Conservation (phyloP, 495 filamentous ascomycete genomes). For the Pseudomonodictys pantanalensis region DNA sequence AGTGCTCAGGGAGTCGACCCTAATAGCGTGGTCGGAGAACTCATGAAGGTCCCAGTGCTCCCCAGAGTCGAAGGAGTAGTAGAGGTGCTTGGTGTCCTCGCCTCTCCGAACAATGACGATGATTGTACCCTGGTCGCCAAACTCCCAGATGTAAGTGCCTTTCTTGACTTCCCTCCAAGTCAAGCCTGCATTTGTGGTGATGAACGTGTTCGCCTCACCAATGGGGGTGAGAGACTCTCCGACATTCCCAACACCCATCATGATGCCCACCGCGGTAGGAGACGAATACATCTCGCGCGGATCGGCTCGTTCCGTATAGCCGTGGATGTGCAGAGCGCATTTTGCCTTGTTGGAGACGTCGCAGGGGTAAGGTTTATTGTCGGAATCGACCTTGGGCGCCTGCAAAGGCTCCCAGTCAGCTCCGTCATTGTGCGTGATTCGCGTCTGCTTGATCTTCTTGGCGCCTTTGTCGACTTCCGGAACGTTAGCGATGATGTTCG, state of each 20-base stretch:
- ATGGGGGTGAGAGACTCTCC: constrained; percentile 59
- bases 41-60: constrained; percentile 67
- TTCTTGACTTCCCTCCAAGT: constrained; percentile 81
- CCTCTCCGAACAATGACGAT: constrained; percentile 73
- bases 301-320: constrained; percentile 85
- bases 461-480: constrained; percentile 57
- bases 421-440: constrained; percentile 95
- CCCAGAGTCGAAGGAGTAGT: constrained; percentile 79
- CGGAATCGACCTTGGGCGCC: constrained; percentile 64
- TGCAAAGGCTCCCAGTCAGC: constrained; percentile 73
- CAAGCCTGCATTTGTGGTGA: constrained; percentile 84
- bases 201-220: constrained; percentile 77
- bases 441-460: constrained; percentile 76
- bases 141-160: constrained; percentile 87
- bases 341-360: constrained; percentile 52
- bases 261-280: constrained; percentile 80
- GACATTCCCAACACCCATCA: constrained; percentile 90
- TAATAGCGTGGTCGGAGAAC: constrained; percentile 68
- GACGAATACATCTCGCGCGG: constrained; percentile 80
- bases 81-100: constrained; percentile 62
- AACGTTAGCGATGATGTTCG: constrained; percentile 79
- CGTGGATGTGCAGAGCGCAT: constrained; percentile 89
- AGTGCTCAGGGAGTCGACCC: constrained; percentile 76
- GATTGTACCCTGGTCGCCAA: constrained; percentile 88
- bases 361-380: constrained; percentile 70